phyloP scores from a whole-genome alignment of 345 rosid species.

The Ceriops tagal region DNA sequence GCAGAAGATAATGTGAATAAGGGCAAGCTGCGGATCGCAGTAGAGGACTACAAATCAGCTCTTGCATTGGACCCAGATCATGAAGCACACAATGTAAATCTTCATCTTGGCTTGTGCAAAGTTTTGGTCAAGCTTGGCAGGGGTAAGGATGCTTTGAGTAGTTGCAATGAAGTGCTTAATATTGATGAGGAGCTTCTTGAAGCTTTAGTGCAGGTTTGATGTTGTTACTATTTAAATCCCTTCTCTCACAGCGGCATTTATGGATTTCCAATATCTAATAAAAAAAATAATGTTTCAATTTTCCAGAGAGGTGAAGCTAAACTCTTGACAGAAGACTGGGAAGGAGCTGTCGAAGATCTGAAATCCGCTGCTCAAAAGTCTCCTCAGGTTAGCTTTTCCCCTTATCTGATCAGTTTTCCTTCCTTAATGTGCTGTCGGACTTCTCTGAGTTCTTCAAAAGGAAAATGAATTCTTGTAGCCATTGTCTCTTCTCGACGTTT shows the following conservation, averaged over 20 bases:
- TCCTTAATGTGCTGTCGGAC: background rate
- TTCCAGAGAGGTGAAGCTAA: constrained; percentile 93
- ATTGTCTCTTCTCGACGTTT: background rate
- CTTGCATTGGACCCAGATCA: constrained; percentile 86
- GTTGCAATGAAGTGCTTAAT: constrained; percentile 78
- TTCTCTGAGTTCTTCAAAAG: too few relatives aligned
- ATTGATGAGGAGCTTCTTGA: constrained; percentile 79
- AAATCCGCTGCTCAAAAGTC: constrained; percentile 79
- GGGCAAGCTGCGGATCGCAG: constrained; percentile 89
- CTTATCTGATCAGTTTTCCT: background rate
- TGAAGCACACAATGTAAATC: constrained; percentile 78
- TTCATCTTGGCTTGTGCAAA: constrained; percentile 90
- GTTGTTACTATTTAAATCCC: constrained; percentile 3
- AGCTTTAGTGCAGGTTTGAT: constrained; percentile 82
- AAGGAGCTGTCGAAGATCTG: constrained; percentile 93
- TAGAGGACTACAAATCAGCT: constrained; percentile 81
- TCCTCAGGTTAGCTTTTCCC: constrained; percentile 62
- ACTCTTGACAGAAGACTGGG: constrained; percentile 91
- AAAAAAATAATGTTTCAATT: background rate
- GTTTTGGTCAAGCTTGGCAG: constrained; percentile 90
- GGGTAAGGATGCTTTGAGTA: constrained; percentile 83
- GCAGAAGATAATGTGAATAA: constrained; percentile 88
- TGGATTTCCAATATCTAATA: constrained; percentile 7
- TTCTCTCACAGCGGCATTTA: background rate
- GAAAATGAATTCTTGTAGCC: too few relatives aligned